Conservation (phyloP, 768 basidiomycete species). For the Erythrobasidium yunnanense region DNA sequence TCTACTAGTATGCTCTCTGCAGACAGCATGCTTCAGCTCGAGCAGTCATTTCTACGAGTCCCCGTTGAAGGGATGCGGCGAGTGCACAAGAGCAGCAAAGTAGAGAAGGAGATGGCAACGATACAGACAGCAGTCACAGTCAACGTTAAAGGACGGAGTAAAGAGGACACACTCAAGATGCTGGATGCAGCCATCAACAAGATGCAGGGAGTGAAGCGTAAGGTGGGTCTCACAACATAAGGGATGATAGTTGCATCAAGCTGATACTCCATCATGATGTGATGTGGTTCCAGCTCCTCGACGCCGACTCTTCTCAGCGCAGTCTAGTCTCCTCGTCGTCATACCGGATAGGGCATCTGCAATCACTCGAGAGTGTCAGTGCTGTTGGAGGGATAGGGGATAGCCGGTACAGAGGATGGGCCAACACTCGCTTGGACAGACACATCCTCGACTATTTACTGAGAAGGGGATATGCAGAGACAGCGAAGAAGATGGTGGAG, state of each 20-base stretch:
- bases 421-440: conserved; percentile 65
- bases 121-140: neutral
- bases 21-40: conserved; percentile 19
- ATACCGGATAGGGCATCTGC: conserved; percentile 44
- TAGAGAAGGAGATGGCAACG: conserved; percentile 1
- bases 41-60: conserved; percentile 15
- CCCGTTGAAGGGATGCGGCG: conserved; percentile 21
- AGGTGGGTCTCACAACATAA: conserved; percentile 53
- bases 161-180: conserved; percentile 49
- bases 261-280: neutral
- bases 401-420: conserved; percentile 59
- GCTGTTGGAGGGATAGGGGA: too few relatives aligned
- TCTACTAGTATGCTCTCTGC: neutral
- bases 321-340: neutral
- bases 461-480: conserved; percentile 62
- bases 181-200: conserved; percentile 67
- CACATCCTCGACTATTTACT: conserved; percentile 92
- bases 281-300: conserved; percentile 27
- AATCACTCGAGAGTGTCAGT: conserved; percentile 48
- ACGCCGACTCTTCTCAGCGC: neutral
- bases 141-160: neutral
- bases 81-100: conserved; percentile 3
- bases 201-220: conserved; percentile 72
- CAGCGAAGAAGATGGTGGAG: conserved; percentile 63
- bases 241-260: neutral